phyloP scores from a whole-genome alignment of 2,329 filamentous ascomycete genomes.

The Cryphonectria japonica region DNA sequence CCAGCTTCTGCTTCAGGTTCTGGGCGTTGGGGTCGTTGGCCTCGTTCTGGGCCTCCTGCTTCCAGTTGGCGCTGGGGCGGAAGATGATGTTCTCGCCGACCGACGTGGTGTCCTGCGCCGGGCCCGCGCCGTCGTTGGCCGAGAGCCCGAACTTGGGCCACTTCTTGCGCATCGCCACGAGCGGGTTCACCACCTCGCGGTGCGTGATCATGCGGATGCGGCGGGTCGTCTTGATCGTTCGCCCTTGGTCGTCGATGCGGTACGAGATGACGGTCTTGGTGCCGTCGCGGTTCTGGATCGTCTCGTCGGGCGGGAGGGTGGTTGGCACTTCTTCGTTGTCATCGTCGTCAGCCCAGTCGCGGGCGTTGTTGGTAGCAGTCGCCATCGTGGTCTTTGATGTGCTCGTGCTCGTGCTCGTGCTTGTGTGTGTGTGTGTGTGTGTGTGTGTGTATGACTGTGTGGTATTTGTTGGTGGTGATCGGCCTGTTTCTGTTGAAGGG shows the following conservation, averaged over 20 bases:
- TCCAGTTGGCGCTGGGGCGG: constrained; percentile 91
- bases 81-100: constrained; percentile 99
- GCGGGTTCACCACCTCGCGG: constrained; percentile 93
- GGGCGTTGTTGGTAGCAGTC: constrained; percentile 11
- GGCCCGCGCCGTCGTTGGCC: constrained; percentile 81
- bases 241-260: constrained; percentile 87
- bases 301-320: constrained; percentile 81
- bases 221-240: constrained; percentile 96
- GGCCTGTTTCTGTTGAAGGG: background rate
- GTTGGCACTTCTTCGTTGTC: constrained; percentile 69
- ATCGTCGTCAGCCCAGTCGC: constrained; percentile 95
- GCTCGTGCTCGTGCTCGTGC: background rate
- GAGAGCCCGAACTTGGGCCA: constrained; percentile 94
- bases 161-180: constrained; percentile 89
- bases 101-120: constrained; percentile 85
- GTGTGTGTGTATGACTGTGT: background rate
- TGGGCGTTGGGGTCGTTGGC: constrained; percentile 73
- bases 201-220: constrained; percentile 91
- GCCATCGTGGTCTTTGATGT: background rate
- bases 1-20: constrained; percentile 79
- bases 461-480: background rate
- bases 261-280: constrained; percentile 94
- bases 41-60: constrained; percentile 81
- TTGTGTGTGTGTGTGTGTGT: background rate
- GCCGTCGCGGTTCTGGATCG: constrained; percentile 96